phyloP scores from a whole-genome alignment of 2,329 filamentous ascomycete genomes.

The Rasamsonia emersonii region DNA sequence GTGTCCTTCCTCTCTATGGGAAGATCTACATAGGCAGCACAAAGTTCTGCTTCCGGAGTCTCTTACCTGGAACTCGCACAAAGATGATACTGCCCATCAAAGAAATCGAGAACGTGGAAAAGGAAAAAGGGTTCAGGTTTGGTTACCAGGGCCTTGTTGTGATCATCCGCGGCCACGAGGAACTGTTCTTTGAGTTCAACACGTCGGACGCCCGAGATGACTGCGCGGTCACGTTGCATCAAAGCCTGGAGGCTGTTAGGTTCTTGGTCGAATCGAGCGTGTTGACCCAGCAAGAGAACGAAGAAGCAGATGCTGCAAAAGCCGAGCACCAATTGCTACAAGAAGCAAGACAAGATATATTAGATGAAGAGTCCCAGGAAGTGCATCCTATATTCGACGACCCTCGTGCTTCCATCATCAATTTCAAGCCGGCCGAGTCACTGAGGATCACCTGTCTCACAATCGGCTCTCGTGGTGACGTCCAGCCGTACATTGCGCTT shows the following conservation, averaged over 20 bases:
- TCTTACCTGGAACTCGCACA: constrained; percentile 80
- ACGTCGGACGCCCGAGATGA: constrained; percentile 74
- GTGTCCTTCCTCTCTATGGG: constrained; percentile 84
- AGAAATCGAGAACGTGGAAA: constrained; percentile 87
- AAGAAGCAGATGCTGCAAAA: constrained; percentile 64
- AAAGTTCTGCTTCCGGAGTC: constrained; percentile 85
- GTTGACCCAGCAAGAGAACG: constrained; percentile 59
- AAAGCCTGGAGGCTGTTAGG: constrained; percentile 63
- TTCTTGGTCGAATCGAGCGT: constrained; percentile 62
- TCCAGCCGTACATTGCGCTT: constrained; percentile 93
- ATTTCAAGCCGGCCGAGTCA: constrained; percentile 76
- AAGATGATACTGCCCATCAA: constrained; percentile 86
- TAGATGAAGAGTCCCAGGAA: constrained; percentile 27
- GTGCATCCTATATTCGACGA: constrained; percentile 83
- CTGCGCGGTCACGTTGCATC: constrained; percentile 72
- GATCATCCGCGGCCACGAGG: constrained; percentile 89
- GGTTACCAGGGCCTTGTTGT: constrained; percentile 85
- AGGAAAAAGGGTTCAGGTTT: constrained; percentile 89
- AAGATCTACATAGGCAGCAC: constrained; percentile 90
- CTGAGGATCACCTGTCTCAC: constrained; percentile 86
- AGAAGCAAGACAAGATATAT: constrained; percentile 53
- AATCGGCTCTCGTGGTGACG: constrained; percentile 90
- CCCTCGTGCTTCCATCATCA: constrained; percentile 73
- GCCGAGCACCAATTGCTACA: constrained; percentile 74
- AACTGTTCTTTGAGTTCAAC: constrained; percentile 91